A percentile compares a stretch with the other conserved stretches of the same genome.
phyloP scores from a whole-genome alignment of 768 basidiomycete genomes.

The Lactarius sp. region DNA sequence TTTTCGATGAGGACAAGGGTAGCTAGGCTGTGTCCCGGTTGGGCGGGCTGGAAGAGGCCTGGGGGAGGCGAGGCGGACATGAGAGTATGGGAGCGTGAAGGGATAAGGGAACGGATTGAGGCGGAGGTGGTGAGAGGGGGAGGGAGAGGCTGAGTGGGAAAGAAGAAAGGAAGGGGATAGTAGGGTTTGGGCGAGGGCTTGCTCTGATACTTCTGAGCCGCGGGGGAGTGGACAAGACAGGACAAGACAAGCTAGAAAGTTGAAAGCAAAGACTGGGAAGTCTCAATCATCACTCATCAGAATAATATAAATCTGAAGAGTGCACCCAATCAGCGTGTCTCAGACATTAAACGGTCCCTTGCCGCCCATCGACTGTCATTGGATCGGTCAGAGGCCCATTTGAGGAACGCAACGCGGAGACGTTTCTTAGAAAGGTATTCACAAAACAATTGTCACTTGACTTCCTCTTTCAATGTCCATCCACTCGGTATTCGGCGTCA shows the following conservation, averaged over 20 bases:
- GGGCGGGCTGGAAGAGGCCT: constrained; percentile 23
- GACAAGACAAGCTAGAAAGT: constrained; percentile 14
- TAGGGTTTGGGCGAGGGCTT: constrained; percentile 20
- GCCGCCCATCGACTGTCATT: constrained; percentile 21
- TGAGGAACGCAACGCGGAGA: constrained; percentile 17
- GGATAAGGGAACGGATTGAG: not conserved
- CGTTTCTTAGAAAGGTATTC: constrained; percentile 18
- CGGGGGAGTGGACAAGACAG: constrained; percentile 16
- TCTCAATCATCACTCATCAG: constrained; percentile 20
- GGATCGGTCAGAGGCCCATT: constrained; percentile 22
- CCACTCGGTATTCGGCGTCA: not conserved
- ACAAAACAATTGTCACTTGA: constrained; percentile 19
- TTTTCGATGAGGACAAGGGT: constrained; percentile 27
- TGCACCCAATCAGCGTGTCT: constrained; percentile 19
- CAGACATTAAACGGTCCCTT: constrained; percentile 21
- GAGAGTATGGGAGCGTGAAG: not conserved
- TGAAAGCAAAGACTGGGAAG: constrained; percentile 14
- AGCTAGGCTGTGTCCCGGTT: constrained; percentile 21
- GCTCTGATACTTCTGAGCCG: constrained; percentile 13
- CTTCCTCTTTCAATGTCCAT: not conserved
- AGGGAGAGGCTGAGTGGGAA: constrained; percentile 1
- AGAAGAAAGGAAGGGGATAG: constrained; percentile 2
- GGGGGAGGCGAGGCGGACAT: constrained; percentile 17
- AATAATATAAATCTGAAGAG: constrained; percentile 22
- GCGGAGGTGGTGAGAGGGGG: not conserved